phyloP scores from a whole-genome alignment of 495 filamentous ascomycete species.

The Astrothelium macrocarpum region DNA sequence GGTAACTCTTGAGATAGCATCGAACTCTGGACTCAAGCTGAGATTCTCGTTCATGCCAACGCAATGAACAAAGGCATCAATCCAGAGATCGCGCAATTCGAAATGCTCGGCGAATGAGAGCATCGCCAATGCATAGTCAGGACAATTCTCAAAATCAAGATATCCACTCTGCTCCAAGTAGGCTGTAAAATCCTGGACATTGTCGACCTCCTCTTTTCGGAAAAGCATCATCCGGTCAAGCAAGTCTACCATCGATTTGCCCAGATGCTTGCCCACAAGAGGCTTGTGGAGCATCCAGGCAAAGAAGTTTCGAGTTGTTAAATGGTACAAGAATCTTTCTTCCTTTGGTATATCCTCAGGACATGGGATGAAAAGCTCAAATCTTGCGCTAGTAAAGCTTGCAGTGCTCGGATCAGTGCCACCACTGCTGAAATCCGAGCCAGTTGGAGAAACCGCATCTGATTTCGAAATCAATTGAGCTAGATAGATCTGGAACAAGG shows the following conservation, averaged over 20 bases:
- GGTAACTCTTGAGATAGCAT: slow-evolving; percentile 46
- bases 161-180: slow-evolving; percentile 55
- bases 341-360: slow-evolving; percentile 41
- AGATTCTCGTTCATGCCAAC: slow-evolving; percentile 55
- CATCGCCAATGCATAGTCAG: slow-evolving; percentile 49
- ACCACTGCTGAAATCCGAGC: background rate
- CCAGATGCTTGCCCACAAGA: slow-evolving; percentile 50
- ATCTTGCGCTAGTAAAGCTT: slow-evolving; percentile 15
- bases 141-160: slow-evolving; percentile 47
- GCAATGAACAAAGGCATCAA: slow-evolving; percentile 57
- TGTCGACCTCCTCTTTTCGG: slow-evolving; percentile 37
- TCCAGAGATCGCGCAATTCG: slow-evolving; percentile 46
- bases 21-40: slow-evolving; percentile 42
- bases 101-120: slow-evolving; percentile 54
- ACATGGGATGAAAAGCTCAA: slow-evolving; percentile 55
- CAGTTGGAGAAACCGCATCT: slow-evolving; percentile 6
- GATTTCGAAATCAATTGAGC: slow-evolving; percentile 23
- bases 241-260: slow-evolving; percentile 46
- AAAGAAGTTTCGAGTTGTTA: slow-evolving; percentile 60
- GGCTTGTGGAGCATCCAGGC: slow-evolving; percentile 53
- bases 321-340: slow-evolving; percentile 45
- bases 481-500: slow-evolving; percentile 43
- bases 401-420: slow-evolving; percentile 13
- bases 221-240: slow-evolving; percentile 48
- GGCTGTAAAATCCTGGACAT: slow-evolving; percentile 41